Evolutionary conservation across 1,139 yeast genomes (phyloP), one percentile per base, ranked within the genome.

Genomic region (Chernovozyma sophiae-reginae): DNA sequence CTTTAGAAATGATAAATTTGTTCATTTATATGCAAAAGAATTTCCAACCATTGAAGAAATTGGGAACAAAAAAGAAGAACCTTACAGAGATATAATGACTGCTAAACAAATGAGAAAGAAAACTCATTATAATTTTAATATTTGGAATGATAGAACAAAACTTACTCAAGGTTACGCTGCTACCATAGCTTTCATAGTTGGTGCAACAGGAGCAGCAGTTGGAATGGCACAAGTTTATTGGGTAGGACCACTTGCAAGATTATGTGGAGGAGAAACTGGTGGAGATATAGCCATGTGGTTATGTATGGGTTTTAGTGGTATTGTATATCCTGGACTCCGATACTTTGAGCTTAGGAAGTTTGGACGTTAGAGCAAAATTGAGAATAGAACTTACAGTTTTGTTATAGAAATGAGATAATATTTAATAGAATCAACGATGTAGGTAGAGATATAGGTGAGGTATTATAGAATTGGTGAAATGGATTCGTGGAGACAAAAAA

Each of bases 221-320:
- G 92, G 92, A 4, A 84, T 84, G 95, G 72, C 84, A 17, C 95
- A 84, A 52, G 81, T 77, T 1, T 85, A 84, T 55, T 85, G 81
- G 72, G 68, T 75, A 14, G 95, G 94, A 0, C 87, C 87, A 0
- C 51, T 84, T 28, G 89, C 92, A 5, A 59, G 58, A 37, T 51
- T 60, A 16, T 58, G 79, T 15, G 87, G 89, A 6, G 69, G 70
- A 1, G 71, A 61, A 14, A 56, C 53, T 37, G 90, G 90, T 30
- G 89, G 87, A 18, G 95, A 85, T 52, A 60, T 89, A 32, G 97
- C 94, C 26, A 80, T 83, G 76, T 85, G 92, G 80, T 58, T 87
- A 27, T 72, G 86, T 26, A 77, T 84, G 75, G 94, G 79, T 0
- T 79, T 87, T 48, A 66, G 90, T 7, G 85, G 79, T 0, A 43